Evolutionary conservation across 2,329 filamentous ascomycete genomes (phyloP).

Genomic region (Alternaria arbusti): DNA sequence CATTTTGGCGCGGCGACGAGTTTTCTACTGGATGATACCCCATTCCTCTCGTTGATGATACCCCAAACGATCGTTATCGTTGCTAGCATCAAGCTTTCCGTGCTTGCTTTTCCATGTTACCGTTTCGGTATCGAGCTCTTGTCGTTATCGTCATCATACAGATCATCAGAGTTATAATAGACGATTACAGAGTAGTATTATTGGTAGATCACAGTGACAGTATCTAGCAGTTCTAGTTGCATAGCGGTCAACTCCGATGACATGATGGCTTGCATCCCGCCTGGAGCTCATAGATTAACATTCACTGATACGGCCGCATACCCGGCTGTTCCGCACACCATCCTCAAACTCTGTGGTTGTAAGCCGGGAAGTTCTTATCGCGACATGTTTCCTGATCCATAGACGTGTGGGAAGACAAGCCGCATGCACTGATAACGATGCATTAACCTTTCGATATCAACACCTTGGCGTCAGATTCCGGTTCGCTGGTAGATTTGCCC

Average conservation of each 20-base stretch:
- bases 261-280: constrained; percentile 11
- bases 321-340: constrained; percentile 10
- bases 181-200: not conserved
- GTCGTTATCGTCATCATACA: not conserved
- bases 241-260: constrained; percentile 15
- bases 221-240: constrained; percentile 12
- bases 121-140: not conserved
- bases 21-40: constrained; percentile 36
- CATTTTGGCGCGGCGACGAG: constrained; percentile 9
- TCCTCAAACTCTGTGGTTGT: not conserved
- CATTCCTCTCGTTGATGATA: constrained; percentile 38
- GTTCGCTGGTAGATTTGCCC: constrained; percentile 16
- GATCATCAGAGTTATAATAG: constrained; percentile 1
- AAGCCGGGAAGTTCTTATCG: constrained; percentile 13
- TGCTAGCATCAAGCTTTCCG: constrained; percentile 14
- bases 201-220: constrained; percentile 13
- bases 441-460: constrained; percentile 22
- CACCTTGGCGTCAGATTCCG: constrained; percentile 18
- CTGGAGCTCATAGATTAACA: constrained; percentile 12
- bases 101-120: not conserved
- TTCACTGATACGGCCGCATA: constrained; percentile 11
- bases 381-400: constrained; percentile 1
- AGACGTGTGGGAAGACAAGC: not conserved
- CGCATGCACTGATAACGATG: constrained; percentile 28
- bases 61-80: constrained; percentile 34